Evolutionary conservation across 495 filamentous ascomycete species (phyloP).

Genomic region (Cudoniella acicularis): DNA sequence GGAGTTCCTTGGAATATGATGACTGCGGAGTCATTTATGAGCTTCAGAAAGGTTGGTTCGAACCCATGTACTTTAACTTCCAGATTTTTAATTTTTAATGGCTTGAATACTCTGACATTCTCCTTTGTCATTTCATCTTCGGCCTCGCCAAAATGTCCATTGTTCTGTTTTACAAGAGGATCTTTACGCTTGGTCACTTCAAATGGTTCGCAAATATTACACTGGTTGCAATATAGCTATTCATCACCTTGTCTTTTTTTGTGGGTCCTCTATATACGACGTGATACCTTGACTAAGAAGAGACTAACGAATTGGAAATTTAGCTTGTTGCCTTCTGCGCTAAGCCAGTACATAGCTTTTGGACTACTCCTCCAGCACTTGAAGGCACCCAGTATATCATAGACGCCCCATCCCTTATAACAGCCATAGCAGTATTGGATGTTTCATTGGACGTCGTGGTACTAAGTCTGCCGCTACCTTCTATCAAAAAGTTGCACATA

Average conservation of each 20-base stretch:
- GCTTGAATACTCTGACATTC: not conserved
- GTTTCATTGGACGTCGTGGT: not conserved
- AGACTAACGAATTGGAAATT: not conserved
- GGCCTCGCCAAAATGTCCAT: not conserved
- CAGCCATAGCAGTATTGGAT: not conserved
- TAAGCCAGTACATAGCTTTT: not conserved
- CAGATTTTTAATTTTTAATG: not conserved
- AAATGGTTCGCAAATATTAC: not conserved
- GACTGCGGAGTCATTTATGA: not conserved
- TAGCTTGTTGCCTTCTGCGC: not conserved
- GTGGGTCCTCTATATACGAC: not conserved
- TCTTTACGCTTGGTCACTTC: not conserved
- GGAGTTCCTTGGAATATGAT: not conserved
- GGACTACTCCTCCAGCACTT: not conserved
- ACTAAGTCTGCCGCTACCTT: not conserved
- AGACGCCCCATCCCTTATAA: not conserved
- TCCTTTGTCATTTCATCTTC: not conserved
- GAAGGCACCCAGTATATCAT: not conserved
- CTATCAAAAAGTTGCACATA: not conserved
- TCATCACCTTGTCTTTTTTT: not conserved
- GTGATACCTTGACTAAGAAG: not conserved
- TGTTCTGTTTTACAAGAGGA: not conserved
- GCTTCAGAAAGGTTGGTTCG: not conserved
- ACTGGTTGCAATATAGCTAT: not conserved
- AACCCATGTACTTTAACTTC: not conserved